Evolutionary conservation across 768 basidiomycete species (phyloP).

Genomic region (Boletus rubropictus): DNA sequence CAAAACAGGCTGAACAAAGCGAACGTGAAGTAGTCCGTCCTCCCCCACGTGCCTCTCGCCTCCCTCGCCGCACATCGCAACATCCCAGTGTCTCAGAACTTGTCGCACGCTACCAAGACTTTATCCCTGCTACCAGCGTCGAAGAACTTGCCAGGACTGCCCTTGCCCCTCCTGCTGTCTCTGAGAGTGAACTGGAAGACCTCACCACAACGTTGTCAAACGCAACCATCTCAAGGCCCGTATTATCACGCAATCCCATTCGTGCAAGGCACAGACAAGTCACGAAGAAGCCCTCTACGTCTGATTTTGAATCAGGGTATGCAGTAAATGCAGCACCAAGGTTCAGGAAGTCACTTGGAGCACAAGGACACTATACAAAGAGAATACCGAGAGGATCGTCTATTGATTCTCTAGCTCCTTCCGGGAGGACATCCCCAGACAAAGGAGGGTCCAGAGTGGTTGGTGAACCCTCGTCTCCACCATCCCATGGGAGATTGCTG

Average conservation of each 20-base stretch:
- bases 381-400: constrained; percentile 41
- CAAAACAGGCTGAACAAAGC: constrained; percentile 22
- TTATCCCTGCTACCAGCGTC: constrained; percentile 64
- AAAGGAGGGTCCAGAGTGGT: constrained; percentile 42
- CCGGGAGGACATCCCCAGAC: constrained; percentile 69
- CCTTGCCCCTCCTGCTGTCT: constrained; percentile 55
- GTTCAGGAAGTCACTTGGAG: constrained; percentile 48
- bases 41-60: constrained; percentile 43
- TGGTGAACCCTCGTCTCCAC: constrained; percentile 34
- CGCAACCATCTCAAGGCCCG: constrained; percentile 17
- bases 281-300: constrained; percentile 54
- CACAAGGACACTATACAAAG: constrained; percentile 39
- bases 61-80: constrained; percentile 54
- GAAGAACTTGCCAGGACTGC: constrained; percentile 70
- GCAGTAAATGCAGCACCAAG: constrained; percentile 87
- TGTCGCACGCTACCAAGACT: constrained; percentile 77
- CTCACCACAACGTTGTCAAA: constrained; percentile 23
- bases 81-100: constrained; percentile 77
- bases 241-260: constrained; percentile 32
- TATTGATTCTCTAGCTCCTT: constrained; percentile 54
- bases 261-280: constrained; percentile 47
- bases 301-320: constrained; percentile 89
- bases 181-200: constrained; percentile 80
- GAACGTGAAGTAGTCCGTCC: constrained; percentile 15
- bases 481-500: constrained; percentile 18